Base-by-base conservation (phyloP, 2,329 filamentous ascomycete genomes). In the Tolypocladium ophioglossoides region DNA sequence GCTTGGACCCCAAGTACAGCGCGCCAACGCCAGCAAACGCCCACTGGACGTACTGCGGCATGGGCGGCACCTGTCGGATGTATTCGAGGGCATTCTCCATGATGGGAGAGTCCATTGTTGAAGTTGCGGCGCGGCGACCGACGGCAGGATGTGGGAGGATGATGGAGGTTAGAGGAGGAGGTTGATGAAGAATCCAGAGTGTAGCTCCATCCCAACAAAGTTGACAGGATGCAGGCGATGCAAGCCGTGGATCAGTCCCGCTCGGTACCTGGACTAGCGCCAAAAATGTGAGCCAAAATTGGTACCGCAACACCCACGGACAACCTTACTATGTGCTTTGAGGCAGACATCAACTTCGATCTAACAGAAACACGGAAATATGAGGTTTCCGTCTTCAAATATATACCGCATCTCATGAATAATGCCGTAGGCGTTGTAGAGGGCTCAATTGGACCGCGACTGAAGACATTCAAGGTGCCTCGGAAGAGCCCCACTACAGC, bases 21-120 rank as follows among this genome's bases (percentile, higher is more conserved):
- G 79, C 79, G 50, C 87, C 87, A 52, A 85, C 58, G 38, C 70
- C 75, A 50, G 77, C 76, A 50, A 83, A 66, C 22, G 70, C 72
- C 64, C 73, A 72, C 57, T 76, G 72, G 18, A 73, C 69, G 34
- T 68, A 61, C 59, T 72, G 72, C 37, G 78, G 79, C 37, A 80
- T 61, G 5, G 57, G 35, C 16, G 60, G 58, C 8, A 57, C 52
- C 24, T 59, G 59, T 52, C 66, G 59, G 27, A 67, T 51, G 40
- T 65, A 58, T 10, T 63, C 57, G n/a, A 57, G 56, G 7, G 65
- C 54, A 27, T 61, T 57, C 39, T 66, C 62, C 67, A 71, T 70
- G 57, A 35, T 44, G 52, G 46, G 32, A 14, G 44, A 51, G 47
- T 34, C 50, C 50, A 52, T 52, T 11, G 44, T 48, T 48, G 27